These are phyloP conservation scores for Boletus rubropictus DNA, from an alignment of 768 basidiomycete species.

Conservation along the genomic window DNA sequence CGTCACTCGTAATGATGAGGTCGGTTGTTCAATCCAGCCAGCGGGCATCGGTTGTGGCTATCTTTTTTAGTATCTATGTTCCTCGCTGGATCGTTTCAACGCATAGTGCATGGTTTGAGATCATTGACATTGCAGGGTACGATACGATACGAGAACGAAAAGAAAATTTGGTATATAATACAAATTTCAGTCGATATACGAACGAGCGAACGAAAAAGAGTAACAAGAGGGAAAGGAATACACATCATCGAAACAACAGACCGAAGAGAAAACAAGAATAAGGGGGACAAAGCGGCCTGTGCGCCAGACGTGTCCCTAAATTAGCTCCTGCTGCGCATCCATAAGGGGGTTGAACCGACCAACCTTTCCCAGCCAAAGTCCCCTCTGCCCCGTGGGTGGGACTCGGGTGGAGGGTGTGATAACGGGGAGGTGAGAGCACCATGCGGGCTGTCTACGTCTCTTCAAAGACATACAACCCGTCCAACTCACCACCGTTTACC, in stretches of 20 bases:
- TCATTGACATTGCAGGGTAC: too few species aligned
- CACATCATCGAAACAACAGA: constrained; percentile 4
- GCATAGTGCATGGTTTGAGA: too few species aligned
- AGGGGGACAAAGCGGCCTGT: not conserved
- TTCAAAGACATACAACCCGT: constrained; percentile 30
- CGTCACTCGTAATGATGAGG: constrained; percentile 40
- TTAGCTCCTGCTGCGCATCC: not conserved
- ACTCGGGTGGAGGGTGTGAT: constrained; percentile 3
- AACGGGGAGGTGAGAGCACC: not conserved
- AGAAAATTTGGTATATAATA: constrained; percentile 19
- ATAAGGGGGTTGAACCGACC: not conserved
- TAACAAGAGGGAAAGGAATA: constrained; percentile 1
- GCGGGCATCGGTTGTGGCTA: constrained; percentile 23
- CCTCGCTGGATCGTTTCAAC: too few species aligned
- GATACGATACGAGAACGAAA: not conserved
- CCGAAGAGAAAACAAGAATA: not conserved
- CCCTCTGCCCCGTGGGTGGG: constrained; percentile 6
- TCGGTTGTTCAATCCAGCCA: constrained; percentile 43
- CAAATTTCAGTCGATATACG: constrained; percentile 13
- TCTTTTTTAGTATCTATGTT: too few species aligned
- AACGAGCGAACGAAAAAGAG: not conserved
- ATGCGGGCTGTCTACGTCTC: constrained; percentile 5
- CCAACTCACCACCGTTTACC: constrained; percentile 29
- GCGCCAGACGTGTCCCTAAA: constrained; percentile 3
- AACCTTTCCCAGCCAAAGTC: not conserved